Evolutionary conservation across 345 rosid species (phyloP).

Genomic region (Trapa incisa): DNA sequence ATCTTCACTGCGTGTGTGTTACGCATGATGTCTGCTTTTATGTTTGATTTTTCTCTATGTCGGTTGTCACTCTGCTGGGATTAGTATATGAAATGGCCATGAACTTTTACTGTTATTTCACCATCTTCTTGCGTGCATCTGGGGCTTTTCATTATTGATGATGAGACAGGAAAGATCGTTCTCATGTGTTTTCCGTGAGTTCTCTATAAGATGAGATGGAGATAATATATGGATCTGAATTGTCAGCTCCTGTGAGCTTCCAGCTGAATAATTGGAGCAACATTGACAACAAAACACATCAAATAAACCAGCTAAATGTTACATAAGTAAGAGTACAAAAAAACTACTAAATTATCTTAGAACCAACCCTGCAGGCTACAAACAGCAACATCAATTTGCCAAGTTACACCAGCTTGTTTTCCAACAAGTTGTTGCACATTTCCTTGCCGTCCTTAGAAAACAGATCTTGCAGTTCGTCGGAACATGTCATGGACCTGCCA

Average conservation of each 20-base stretch:
- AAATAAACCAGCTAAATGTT: too few species aligned
- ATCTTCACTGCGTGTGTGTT: neutral
- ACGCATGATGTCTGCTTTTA: neutral
- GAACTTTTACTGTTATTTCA: neutral
- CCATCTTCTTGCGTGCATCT: neutral
- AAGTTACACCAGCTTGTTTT: neutral
- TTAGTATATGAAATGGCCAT: neutral
- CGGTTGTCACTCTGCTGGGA: neutral
- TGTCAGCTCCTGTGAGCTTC: too few species aligned
- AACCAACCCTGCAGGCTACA: neutral
- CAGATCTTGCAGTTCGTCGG: slow-evolving; percentile 42
- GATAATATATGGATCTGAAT: too few species aligned
- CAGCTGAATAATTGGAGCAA: too few species aligned
- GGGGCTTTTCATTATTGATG: neutral
- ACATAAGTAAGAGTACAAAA: too few species aligned
- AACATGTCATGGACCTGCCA: slow-evolving; percentile 51
- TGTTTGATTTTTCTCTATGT: neutral
- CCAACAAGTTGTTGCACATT: slow-evolving; percentile 8
- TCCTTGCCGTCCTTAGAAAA: slow-evolving; percentile 23
- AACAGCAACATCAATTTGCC: neutral
- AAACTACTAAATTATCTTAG: too few species aligned
- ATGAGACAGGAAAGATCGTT: neutral
- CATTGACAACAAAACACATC: too few species aligned
- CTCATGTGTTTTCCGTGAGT: neutral
- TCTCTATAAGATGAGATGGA: too few species aligned